Percentiles rank a stretch among this genome's conserved stretches.
Evolutionary conservation across 2,329 filamentous ascomycete genomes (phyloP).

Genomic region (Cercospora sp.): DNA sequence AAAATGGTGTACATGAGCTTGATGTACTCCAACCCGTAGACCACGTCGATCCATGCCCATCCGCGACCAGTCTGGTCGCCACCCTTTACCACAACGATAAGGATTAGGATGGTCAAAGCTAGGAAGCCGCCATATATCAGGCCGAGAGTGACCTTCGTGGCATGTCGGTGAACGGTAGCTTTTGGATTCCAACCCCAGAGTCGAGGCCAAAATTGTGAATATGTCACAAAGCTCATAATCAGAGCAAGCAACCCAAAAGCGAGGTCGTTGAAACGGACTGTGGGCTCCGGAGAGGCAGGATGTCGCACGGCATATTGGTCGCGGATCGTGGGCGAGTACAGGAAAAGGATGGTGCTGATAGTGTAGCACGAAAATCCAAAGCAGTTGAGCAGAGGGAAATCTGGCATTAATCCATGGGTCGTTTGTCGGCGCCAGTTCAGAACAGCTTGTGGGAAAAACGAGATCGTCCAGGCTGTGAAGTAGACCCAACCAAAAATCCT

Average conservation of each 20-base stretch:
- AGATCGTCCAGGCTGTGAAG: constrained; percentile 63
- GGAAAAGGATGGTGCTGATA: constrained; percentile 70
- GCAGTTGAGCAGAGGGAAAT: constrained; percentile 77
- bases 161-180: constrained; percentile 51
- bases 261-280: constrained; percentile 87
- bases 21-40: constrained; percentile 74
- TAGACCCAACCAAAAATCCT: constrained; percentile 37
- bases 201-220: constrained; percentile 70
- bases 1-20: constrained; percentile 85
- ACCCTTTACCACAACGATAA: constrained; percentile 49
- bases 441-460: constrained; percentile 88
- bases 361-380: constrained; percentile 71
- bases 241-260: constrained; percentile 82
- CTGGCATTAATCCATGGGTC: constrained; percentile 80
- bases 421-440: constrained; percentile 75
- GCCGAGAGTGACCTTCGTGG: constrained; percentile 64
- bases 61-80: constrained; percentile 48
- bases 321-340: constrained; percentile 76
- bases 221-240: constrained; percentile 68
- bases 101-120: constrained; percentile 52
- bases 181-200: constrained; percentile 73
- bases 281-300: constrained; percentile 69
- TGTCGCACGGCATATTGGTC: constrained; percentile 81
- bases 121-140: constrained; percentile 68
- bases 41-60: constrained; percentile 67